Conservation (phyloP, 1,139 yeast species). For the Blastobotrys serpentis region DNA sequence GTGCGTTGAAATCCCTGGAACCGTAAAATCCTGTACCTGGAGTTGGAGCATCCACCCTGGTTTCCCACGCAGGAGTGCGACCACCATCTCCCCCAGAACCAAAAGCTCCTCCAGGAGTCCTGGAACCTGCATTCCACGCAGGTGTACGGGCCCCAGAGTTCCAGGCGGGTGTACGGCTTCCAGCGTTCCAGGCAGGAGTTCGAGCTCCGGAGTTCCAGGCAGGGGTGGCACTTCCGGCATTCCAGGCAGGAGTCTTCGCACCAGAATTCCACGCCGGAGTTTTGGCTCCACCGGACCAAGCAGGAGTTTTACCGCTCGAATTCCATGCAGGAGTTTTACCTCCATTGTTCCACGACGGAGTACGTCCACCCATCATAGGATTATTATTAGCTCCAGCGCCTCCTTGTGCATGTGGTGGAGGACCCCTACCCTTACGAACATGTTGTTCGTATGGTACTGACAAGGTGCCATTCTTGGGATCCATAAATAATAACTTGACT, state of each 20-base stretch:
- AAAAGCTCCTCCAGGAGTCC: constrained; percentile 48
- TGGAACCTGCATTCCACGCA: constrained; percentile 29
- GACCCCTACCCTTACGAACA: constrained; percentile 34
- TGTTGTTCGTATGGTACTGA: constrained; percentile 78
- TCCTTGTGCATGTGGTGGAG: constrained; percentile 17
- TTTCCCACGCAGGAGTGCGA: constrained; percentile 46
- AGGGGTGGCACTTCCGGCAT: constrained; percentile 39
- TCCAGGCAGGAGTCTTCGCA: constrained; percentile 46
- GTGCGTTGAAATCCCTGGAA: constrained; percentile 40
- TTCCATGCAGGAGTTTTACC: constrained; percentile 44
- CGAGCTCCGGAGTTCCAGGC: constrained; percentile 33
- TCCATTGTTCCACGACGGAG: constrained; percentile 43
- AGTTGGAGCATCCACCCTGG: constrained; percentile 44
- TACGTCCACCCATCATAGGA: constrained; percentile 35
- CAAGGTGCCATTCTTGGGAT: constrained; percentile 58
- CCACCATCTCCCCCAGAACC: constrained; percentile 28
- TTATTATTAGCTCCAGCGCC: constrained; percentile 37
- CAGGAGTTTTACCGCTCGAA: constrained; percentile 44
- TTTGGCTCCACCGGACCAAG: constrained; percentile 46
- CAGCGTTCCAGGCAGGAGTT: constrained; percentile 46
- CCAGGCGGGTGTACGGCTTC: constrained; percentile 27
- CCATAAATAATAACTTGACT: constrained; percentile 67
- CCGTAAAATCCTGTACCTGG: constrained; percentile 46
- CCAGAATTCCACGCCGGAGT: constrained; percentile 47
- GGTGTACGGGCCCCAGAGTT: constrained; percentile 25